These are phyloP conservation scores for Mycena crocata DNA, from an alignment of 768 basidiomycete species.

Conservation along the genomic window DNA sequence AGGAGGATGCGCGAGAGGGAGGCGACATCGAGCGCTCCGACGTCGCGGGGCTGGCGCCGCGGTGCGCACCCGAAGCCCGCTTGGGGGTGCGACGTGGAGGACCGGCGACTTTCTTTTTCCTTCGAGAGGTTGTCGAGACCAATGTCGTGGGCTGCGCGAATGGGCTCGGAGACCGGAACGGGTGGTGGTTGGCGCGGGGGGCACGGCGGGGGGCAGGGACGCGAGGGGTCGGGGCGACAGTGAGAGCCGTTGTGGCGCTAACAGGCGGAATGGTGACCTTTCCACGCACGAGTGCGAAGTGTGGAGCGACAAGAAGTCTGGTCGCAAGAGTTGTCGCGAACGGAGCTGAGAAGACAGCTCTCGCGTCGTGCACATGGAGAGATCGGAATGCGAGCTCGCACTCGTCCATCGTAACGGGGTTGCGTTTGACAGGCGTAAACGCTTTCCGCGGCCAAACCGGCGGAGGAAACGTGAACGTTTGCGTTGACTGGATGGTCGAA, in stretches of 20 bases:
- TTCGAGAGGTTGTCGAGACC: not conserved
- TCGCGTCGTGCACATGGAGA: constrained; percentile 16
- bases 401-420: constrained; percentile 27
- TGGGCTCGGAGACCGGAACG: constrained; percentile 36
- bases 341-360: not conserved
- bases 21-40: constrained; percentile 19
- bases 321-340: constrained; percentile 15
- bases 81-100: constrained; percentile 27
- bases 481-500: constrained; percentile 7
- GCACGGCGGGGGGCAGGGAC: too few species aligned
- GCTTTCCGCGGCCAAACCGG: constrained; percentile 48
- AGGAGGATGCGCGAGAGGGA: constrained; percentile 28
- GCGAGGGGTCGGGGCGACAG: constrained; percentile 20
- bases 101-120: constrained; percentile 22
- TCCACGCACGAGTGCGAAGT: constrained; percentile 19
- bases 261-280: constrained; percentile 3
- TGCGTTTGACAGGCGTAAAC: not conserved
- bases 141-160: constrained; percentile 13
- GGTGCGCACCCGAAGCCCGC: constrained; percentile 10
- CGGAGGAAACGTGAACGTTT: constrained; percentile 39
- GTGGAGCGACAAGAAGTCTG: constrained; percentile 3
- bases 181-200: too few species aligned
- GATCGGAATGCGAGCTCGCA: constrained; percentile 36
- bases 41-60: constrained; percentile 21
- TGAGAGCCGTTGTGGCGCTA: constrained; percentile 19